Evolutionary conservation across 345 rosid genomes (phyloP).

Genomic region (Bretschneidera sinensis): DNA sequence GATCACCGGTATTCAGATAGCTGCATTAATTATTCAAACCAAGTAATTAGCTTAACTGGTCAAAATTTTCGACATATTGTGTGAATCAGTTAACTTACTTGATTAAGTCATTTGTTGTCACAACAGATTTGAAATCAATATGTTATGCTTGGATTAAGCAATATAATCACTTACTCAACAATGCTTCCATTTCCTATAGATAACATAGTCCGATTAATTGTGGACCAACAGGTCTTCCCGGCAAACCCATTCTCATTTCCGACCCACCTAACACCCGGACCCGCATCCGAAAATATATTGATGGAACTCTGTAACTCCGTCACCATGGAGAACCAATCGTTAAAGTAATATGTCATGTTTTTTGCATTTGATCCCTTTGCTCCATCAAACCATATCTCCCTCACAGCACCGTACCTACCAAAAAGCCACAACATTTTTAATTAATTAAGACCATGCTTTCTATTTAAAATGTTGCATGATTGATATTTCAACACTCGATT

Average conservation of each 20-base stretch:
- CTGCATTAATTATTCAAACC: slow-evolving; percentile 33
- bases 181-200: slow-evolving; percentile 56
- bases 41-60: background rate
- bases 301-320: slow-evolving; percentile 64
- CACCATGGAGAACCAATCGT: slow-evolving; percentile 76
- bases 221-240: slow-evolving; percentile 59
- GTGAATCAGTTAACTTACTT: too few relatives aligned
- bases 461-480: too few relatives aligned
- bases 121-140: too few relatives aligned
- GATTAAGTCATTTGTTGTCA: too few relatives aligned
- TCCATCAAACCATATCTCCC: slow-evolving; percentile 83
- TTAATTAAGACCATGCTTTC: too few relatives aligned
- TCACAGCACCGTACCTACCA: slow-evolving; percentile 48
- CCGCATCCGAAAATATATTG: slow-evolving; percentile 72
- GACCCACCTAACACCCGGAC: slow-evolving; percentile 68
- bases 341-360: slow-evolving; percentile 59
- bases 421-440: background rate
- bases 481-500: too few relatives aligned
- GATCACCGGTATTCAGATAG: slow-evolving; percentile 54
- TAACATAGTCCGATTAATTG: slow-evolving; percentile 56
- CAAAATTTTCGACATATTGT: too few relatives aligned
- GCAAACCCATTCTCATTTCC: slow-evolving; percentile 65
- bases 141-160: background rate
- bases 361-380: slow-evolving; percentile 54
- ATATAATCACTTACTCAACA: slow-evolving; percentile 33